Percentiles rank a stretch among this genome's conserved stretches.
phyloP scores from a whole-genome alignment of 371 early-diverging fungal species.

The Funneliformis caledonium region DNA sequence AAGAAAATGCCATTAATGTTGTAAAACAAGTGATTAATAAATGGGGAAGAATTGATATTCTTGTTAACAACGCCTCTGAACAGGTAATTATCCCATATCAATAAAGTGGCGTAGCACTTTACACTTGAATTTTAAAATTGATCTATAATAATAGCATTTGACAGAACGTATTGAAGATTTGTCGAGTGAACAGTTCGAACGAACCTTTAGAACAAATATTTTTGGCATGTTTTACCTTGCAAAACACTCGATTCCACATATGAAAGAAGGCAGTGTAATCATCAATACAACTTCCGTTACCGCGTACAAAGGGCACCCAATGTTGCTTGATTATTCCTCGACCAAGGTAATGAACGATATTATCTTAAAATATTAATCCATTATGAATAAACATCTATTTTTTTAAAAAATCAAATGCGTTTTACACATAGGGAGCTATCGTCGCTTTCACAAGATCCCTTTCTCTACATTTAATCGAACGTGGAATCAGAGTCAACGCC shows the following conservation, averaged over 20 bases:
- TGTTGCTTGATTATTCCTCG: slow-evolving; percentile 62
- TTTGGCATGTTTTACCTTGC: slow-evolving; percentile 64
- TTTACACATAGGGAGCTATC: not conserved
- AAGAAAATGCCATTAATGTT: slow-evolving; percentile 42
- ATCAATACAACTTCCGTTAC: slow-evolving; percentile 66
- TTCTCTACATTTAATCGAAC: slow-evolving; percentile 45
- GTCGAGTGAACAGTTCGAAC: not conserved
- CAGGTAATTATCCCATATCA: slow-evolving; percentile 40
- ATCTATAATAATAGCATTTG: not conserved
- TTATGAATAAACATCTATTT: too few relatives aligned
- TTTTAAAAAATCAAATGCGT: not conserved
- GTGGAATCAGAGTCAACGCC: slow-evolving; percentile 52
- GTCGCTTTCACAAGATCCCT: slow-evolving; percentile 47
- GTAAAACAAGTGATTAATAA: slow-evolving; percentile 37
- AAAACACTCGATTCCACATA: slow-evolving; percentile 56
- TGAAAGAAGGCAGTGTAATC: slow-evolving; percentile 50
- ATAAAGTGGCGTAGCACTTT: not conserved
- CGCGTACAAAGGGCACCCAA: slow-evolving; percentile 63
- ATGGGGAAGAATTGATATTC: slow-evolving; percentile 61
- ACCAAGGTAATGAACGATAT: slow-evolving; percentile 53
- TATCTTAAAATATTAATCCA: not conserved
- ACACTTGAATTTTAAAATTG: not conserved
- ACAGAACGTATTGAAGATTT: not conserved
- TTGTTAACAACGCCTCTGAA: slow-evolving; percentile 70
- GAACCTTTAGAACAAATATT: slow-evolving; percentile 46